Conservation (phyloP, 73 alveolate genomes). For the Stentor roeselii region DNA sequence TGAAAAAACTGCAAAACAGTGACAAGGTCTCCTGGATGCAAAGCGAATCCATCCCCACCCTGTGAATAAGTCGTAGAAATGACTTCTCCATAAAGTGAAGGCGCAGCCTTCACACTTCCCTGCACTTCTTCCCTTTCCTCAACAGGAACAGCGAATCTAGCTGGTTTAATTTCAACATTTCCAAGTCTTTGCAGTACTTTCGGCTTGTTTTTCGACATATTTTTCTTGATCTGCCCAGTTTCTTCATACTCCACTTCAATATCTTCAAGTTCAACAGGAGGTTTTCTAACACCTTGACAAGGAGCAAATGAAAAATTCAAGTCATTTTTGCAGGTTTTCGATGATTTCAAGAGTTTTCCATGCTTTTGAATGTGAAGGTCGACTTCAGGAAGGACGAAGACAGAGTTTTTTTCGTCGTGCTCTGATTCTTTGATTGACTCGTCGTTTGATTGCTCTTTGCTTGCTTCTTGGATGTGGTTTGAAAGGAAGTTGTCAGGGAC, state of each 20-base stretch:
- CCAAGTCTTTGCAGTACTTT: neutral
- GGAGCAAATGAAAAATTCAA: neutral
- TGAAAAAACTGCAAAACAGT: neutral
- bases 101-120: neutral
- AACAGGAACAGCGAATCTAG: conserved; percentile 8
- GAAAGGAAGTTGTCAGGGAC: neutral
- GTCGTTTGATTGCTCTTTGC: neutral
- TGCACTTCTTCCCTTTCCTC: neutral
- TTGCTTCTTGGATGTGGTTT: neutral
- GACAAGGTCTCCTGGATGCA: conserved; percentile 25
- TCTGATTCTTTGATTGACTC: neutral
- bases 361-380: neutral
- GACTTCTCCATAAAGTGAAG: conserved; percentile 25
- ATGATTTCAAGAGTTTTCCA: neutral
- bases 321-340: neutral
- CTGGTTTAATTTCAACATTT: conserved; percentile 14
- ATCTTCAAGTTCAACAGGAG: conserved; percentile 3
- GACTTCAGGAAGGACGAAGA: neutral
- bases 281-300: conserved; percentile 10
- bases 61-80: conserved; percentile 13
- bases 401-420: neutral
- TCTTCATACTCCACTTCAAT: conserved; percentile 5
- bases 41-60: conserved; percentile 24
- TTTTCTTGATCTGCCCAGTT: neutral
- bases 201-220: neutral